Conservation (phyloP, 805 yeast genomes). For the Saccharomycopsis capsularis region DNA sequence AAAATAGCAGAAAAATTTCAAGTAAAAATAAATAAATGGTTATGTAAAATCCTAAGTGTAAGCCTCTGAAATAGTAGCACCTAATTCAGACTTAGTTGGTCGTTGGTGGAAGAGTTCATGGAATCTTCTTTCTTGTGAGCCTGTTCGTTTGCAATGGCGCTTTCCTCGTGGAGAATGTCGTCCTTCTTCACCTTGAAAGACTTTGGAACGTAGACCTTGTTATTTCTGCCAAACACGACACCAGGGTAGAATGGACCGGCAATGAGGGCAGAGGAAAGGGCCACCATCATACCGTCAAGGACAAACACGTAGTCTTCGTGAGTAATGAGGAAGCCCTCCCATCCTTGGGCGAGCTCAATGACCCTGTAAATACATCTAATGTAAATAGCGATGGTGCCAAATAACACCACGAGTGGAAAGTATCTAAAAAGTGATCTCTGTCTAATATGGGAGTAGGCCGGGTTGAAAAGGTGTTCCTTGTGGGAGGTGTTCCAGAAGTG, state of each 20-base stretch:
- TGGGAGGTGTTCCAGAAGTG: slow-evolving; percentile 2
- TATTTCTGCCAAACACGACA: slow-evolving; percentile 37
- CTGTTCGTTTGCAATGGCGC: neutral
- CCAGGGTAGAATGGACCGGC: slow-evolving; percentile 55
- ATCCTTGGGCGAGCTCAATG: slow-evolving; percentile 65
- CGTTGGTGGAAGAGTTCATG: too few relatives aligned
- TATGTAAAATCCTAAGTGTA: too few relatives aligned
- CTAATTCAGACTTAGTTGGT: too few relatives aligned
- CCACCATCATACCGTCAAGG: slow-evolving; percentile 58
- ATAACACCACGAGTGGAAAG: slow-evolving; percentile 40
- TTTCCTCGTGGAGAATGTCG: neutral
- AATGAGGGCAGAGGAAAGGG: slow-evolving; percentile 42
- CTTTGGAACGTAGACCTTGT: slow-evolving; percentile 24
- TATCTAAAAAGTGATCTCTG: slow-evolving; percentile 31
- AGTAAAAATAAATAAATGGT: too few relatives aligned
- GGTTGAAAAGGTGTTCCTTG: slow-evolving; percentile 28
- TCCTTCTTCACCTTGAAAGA: neutral
- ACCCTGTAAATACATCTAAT: slow-evolving; percentile 69
- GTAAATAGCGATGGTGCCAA: slow-evolving; percentile 47
- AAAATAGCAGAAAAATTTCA: too few relatives aligned
- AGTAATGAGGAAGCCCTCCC: slow-evolving; percentile 58
- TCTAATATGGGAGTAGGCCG: slow-evolving; percentile 33
- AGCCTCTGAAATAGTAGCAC: too few relatives aligned
- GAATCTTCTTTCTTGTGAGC: too few relatives aligned
- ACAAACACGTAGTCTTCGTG: slow-evolving; percentile 54